These are phyloP conservation scores for Wallacemonas rigidus DNA, from an alignment of 208 protist species.

Conservation along the genomic window DNA sequence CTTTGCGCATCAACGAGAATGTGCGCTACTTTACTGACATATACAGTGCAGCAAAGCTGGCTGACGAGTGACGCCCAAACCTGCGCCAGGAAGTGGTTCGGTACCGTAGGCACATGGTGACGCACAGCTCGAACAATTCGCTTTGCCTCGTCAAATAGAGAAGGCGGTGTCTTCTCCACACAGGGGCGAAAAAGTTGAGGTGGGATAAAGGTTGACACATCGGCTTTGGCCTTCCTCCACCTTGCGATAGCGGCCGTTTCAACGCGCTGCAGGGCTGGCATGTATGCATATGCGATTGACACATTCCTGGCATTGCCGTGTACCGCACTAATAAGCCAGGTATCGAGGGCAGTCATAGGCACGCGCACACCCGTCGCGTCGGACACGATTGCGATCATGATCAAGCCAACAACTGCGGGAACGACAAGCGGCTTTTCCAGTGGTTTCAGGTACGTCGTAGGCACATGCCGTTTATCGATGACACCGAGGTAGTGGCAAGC, in stretches of 20 bases:
- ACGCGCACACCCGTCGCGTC: conserved; percentile 27
- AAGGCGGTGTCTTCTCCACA: neutral
- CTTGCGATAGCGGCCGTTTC: conserved; percentile 1
- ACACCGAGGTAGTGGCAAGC: conserved; percentile 31
- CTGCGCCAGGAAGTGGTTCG: neutral
- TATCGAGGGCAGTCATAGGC: conserved; percentile 25
- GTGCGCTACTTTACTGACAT: neutral
- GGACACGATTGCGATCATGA: conserved; percentile 29
- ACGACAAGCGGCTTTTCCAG: conserved; percentile 30
- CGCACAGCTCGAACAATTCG: neutral
- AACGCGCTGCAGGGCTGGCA: conserved; percentile 21
- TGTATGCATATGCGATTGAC: conserved; percentile 15
- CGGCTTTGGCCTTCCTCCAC: neutral
- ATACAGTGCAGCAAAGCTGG: neutral
- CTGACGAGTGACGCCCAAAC: neutral
- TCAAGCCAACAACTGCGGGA: conserved; percentile 27
- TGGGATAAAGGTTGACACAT: neutral
- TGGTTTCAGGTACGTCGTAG: conserved; percentile 13
- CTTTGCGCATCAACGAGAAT: neutral
- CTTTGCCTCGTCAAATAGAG: neutral
- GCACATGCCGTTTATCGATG: conserved; percentile 27
- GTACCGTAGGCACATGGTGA: neutral
- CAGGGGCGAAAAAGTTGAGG: neutral
- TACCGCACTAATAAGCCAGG: conserved; percentile 9
- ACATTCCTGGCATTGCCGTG: neutral